Evolutionary conservation across 2,329 filamentous ascomycete genomes (phyloP), one percentile per base, ranked within the genome.

Genomic region (Beauveria brongniartii): DNA sequence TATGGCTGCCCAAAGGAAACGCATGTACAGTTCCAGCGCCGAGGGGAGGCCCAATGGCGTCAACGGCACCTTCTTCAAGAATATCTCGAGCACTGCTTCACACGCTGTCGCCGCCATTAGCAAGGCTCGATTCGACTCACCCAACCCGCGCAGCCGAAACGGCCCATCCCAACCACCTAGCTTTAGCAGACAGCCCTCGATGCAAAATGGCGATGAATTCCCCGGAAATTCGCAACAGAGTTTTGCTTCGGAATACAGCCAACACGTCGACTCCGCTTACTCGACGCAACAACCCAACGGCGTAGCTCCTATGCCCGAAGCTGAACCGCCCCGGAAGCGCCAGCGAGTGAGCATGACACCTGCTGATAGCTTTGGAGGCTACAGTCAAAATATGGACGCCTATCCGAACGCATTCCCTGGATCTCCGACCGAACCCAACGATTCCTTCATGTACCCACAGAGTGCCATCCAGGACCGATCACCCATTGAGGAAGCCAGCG

Each of bases 51-150:
- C 81, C 14, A 85, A 84, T 67, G 85, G 83, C 69, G 67, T 86
- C 68, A 86, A 89, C 52, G 92, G 92, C 20, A 97, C 94, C 1
- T 97, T 97, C 72, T 97, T 99, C 78, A 92, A 92, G 71, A 97
- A 95, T 70, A 97, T 99, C 65, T 97, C 93, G 4, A 89, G 86
- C 65, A 96, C 92, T 1, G 92, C 94, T 1, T 94, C 91, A 5
- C 93, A 92, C 68, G 94, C 94, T 30, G 90, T 99, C 61, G 92
- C 92, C 64, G 93, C 94, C 62, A 95, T 99, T 74, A 97, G 91
- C 82, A 97, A 97, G 77, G 93, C 94, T 18, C 85, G 93, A 14
- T 89, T 97, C 68, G 92, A 97, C 71, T 96, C 92, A 2, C 92
- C 92, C 1, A 88, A 83, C 8, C 89, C 89, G 5, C 80, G 89